Evolutionary conservation across 495 filamentous ascomycete genomes (phyloP), one percentile per base, ranked within the genome.

Genomic region (Daldinia loculata): DNA sequence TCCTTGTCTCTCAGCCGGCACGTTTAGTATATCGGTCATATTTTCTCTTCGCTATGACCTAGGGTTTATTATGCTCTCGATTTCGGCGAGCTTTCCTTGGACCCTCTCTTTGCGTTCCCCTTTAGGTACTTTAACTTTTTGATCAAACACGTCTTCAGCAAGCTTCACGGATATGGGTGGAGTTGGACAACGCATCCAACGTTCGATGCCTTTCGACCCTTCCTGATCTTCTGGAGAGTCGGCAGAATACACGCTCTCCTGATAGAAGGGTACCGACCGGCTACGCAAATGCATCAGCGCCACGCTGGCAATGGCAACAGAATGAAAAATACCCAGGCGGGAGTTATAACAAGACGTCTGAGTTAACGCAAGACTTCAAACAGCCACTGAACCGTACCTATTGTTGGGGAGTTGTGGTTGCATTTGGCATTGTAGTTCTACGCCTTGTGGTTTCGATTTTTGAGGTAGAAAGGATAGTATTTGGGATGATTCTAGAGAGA

Each of bases 131-230:
- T 53, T 7, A 8, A n/a, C 26, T 61, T 59, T 34, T 24, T 11
- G 59, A n/a, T 60, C 43, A 8, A 60, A 56, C n/a, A 11, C 24
- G 14, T 72, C 52, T 11, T 19, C 59, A n/a, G 22, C 19, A 17
- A 72, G 50, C 30, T 60, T 61, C 12, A 4, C 19, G 7, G 69
- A 72, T 56, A 72, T 39, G 4, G 63, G 63, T 9, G 69, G 69
- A 27, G 69, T 72, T 24, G 69, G 69, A 29, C 69, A 72, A 34
- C 63, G 69, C 69, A 72, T 72, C 63, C 69, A 72, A 59, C 59
- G 36, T 27, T 72, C 63, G 29, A 72, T 67, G 7, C 63, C 69
- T 61, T 50, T 55, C 2, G 58, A 63, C 51, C 63, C 63, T n/a
- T 64, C 63, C 55, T 71, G 69, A 26, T 71, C 63, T 62, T 71